Evolutionary conservation across 495 filamentous ascomycete species (phyloP).

Genomic region (Aspergillus leporis): DNA sequence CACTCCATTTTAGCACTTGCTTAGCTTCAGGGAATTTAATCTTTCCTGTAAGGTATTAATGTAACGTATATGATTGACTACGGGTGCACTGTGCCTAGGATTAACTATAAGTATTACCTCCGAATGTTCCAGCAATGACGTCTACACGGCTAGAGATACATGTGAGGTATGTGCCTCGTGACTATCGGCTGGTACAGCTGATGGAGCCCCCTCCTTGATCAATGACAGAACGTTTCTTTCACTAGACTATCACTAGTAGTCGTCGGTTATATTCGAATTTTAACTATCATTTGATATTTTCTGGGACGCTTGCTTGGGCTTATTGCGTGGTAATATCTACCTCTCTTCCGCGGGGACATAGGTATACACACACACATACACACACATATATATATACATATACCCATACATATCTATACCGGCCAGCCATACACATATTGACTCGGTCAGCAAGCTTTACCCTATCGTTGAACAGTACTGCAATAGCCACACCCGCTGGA

Average conservation of each 20-base stretch:
- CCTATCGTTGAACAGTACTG: neutral
- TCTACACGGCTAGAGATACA: neutral
- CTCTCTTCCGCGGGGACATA: neutral
- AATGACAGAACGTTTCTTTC: neutral
- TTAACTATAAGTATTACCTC: neutral
- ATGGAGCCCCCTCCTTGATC: neutral
- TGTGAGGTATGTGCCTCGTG: neutral
- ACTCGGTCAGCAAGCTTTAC: neutral
- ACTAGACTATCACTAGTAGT: neutral
- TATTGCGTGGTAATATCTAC: too few species aligned
- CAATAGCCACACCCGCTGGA: neutral
- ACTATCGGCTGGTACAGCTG: neutral
- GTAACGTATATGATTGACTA: too few species aligned
- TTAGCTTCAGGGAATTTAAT: neutral
- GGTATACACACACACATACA: neutral
- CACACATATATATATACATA: neutral
- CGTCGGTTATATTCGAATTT: too few species aligned
- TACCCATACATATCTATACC: neutral
- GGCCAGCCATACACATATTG: neutral
- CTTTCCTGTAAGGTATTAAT: neutral
- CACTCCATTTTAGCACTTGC: too few species aligned
- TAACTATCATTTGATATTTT: neutral
- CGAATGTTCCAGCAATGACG: neutral
- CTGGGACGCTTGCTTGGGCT: neutral
- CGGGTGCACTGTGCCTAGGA: neutral